phyloP scores from a whole-genome alignment of 2,329 filamentous ascomycete genomes.

The Monilinia laxa region DNA sequence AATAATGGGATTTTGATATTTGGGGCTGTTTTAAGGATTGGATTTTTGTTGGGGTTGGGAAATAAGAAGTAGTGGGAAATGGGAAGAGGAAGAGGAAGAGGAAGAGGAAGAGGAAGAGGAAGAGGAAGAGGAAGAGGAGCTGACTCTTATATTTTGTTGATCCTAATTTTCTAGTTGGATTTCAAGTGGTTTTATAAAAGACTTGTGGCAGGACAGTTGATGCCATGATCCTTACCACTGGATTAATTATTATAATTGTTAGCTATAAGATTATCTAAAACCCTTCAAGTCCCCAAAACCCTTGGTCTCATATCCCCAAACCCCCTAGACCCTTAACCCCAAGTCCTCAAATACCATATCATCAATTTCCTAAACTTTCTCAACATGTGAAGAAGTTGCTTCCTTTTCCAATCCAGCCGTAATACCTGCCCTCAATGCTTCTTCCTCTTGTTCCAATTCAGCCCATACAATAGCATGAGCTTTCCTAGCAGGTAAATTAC shows the following conservation, averaged over 20 bases:
- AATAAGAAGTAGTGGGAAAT: neutral
- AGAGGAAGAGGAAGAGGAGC: neutral
- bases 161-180: neutral
- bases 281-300: no score
- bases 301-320: no score
- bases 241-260: no score
- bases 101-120: neutral
- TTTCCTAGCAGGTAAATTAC: slow-evolving; percentile 27
- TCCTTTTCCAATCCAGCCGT: slow-evolving; percentile 27
- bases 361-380: neutral
- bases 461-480: slow-evolving; percentile 36
- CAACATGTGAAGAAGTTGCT: neutral
- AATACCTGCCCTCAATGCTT: slow-evolving; percentile 30
- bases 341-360: no score
- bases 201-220: no score
- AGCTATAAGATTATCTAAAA: no score
- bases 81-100: neutral
- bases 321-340: no score
- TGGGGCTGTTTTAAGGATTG: neutral
- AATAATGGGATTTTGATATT: neutral
- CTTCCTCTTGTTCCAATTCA: slow-evolving; percentile 34
- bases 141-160: neutral
- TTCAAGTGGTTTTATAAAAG: no score
- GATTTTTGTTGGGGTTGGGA: neutral
- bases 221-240: no score